Conservation (phyloP, 192 early-diverging fungal genomes). For the Entomortierella parvispora region DNA sequence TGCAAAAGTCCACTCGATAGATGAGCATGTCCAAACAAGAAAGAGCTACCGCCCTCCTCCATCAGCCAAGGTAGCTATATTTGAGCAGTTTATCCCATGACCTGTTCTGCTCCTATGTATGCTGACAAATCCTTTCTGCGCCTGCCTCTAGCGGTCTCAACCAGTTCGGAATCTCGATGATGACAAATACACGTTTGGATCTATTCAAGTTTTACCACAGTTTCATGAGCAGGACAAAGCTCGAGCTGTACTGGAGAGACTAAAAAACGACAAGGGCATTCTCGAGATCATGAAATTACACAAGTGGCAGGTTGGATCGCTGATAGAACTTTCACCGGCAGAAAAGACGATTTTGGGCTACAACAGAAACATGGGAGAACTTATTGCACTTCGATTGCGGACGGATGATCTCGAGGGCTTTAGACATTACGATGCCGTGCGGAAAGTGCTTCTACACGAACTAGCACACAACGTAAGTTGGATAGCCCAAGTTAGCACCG, state of each 20-base stretch:
- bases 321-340: constrained; percentile 76
- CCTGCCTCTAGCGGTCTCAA: constrained; percentile 18
- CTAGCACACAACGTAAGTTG: constrained; percentile 74
- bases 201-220: constrained; percentile 64
- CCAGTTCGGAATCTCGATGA: constrained; percentile 31
- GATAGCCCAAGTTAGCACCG: too few relatives aligned
- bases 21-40: constrained; percentile 27
- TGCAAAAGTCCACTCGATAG: constrained; percentile 42
- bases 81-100: not conserved
- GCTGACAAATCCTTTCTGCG: not conserved
- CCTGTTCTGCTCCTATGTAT: not conserved
- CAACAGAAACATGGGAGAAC: constrained; percentile 73
- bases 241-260: constrained; percentile 64
- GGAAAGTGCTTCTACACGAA: constrained; percentile 82
- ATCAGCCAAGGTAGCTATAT: constrained; percentile 22
- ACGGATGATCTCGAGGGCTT: constrained; percentile 84
- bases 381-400: constrained; percentile 79
- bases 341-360: constrained; percentile 77
- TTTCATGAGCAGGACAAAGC: constrained; percentile 66
- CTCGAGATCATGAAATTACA: constrained; percentile 64
- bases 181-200: constrained; percentile 68
- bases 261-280: constrained; percentile 74
- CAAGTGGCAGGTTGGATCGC: constrained; percentile 71
- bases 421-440: constrained; percentile 71
- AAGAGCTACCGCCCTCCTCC: constrained; percentile 30